Evolutionary conservation across 2,329 filamentous ascomycete genomes (phyloP).

Genomic region (Cryphonectria naterciae): DNA sequence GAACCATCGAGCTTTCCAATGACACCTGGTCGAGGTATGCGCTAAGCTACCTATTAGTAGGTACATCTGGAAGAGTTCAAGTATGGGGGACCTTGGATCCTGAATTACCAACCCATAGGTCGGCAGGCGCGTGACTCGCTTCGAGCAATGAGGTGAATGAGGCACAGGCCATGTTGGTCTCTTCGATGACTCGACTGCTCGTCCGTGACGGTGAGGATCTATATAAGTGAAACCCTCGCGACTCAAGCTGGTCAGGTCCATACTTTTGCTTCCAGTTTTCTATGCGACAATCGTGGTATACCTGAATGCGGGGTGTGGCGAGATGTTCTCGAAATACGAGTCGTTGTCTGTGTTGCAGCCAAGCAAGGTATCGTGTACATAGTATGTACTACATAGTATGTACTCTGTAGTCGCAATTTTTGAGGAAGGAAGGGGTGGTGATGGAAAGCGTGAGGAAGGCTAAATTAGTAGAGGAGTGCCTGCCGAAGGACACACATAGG

Average conservation of each 20-base stretch:
- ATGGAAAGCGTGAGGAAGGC: neutral
- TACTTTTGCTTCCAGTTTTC: neutral
- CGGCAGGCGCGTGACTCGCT: conserved; percentile 1
- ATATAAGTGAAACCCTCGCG: neutral
- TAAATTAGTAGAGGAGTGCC: neutral
- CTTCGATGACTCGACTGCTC: neutral
- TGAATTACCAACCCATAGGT: neutral
- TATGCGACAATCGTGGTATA: neutral
- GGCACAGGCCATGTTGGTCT: neutral
- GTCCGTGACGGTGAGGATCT: neutral
- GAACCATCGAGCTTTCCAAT: neutral
- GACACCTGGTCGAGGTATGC: neutral
- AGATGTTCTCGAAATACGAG: neutral
- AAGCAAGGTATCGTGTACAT: neutral
- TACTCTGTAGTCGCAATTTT: neutral
- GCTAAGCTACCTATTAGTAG: neutral
- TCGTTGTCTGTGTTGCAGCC: neutral
- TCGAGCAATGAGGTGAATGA: neutral
- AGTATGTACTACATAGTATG: neutral
- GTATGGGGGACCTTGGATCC: neutral
- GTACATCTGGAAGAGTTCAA: neutral
- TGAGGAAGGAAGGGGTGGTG: neutral
- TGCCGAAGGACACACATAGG: neutral
- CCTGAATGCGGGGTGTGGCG: neutral
- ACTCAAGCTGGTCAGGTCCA: neutral